These are phyloP conservation scores for Alisma plantagoaquatica DNA, from an alignment of 106 monocot species.

Conservation along the genomic window DNA sequence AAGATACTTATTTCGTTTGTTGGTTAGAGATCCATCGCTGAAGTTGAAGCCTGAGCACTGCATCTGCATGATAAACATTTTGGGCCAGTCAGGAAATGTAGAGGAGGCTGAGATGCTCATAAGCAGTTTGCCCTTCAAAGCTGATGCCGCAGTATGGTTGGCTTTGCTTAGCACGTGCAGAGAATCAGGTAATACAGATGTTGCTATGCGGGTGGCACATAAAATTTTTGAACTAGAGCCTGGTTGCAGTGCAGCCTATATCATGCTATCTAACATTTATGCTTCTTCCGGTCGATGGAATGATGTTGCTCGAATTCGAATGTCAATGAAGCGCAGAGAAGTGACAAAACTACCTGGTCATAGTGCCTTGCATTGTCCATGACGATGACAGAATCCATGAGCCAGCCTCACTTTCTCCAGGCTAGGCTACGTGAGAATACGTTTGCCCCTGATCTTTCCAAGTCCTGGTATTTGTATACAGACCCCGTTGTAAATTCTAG, in stretches of 20 bases:
- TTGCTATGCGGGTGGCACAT: conserved; percentile 37
- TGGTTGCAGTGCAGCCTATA: conserved; percentile 40
- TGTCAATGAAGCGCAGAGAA: conserved; percentile 42
- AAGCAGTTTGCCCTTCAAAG: conserved; percentile 33
- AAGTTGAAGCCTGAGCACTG: conserved; percentile 49
- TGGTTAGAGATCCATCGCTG: conserved; percentile 30
- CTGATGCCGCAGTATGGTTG: conserved; percentile 51
- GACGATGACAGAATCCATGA: conserved; percentile 22
- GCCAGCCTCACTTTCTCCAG: too few species aligned
- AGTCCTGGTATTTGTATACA: too few species aligned
- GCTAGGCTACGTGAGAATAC: too few species aligned
- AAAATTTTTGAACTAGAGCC: conserved; percentile 46
- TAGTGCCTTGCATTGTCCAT: conserved; percentile 34
- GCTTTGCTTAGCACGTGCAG: conserved; percentile 59
- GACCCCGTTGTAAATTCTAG: too few species aligned
- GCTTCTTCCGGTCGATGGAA: conserved; percentile 54
- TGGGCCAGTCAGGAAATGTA: conserved; percentile 56
- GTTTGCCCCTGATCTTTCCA: too few species aligned
- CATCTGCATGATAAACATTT: conserved; percentile 72
- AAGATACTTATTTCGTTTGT: conserved; percentile 34
- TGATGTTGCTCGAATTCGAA: conserved; percentile 41
- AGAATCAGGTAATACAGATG: conserved; percentile 27
- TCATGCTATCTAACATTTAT: conserved; percentile 64
- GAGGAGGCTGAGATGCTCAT: conserved; percentile 62
- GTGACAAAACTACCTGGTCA: conserved; percentile 45